phyloP scores from a whole-genome alignment of 2,329 filamentous ascomycete genomes.

The Zymoseptoria brevis region DNA sequence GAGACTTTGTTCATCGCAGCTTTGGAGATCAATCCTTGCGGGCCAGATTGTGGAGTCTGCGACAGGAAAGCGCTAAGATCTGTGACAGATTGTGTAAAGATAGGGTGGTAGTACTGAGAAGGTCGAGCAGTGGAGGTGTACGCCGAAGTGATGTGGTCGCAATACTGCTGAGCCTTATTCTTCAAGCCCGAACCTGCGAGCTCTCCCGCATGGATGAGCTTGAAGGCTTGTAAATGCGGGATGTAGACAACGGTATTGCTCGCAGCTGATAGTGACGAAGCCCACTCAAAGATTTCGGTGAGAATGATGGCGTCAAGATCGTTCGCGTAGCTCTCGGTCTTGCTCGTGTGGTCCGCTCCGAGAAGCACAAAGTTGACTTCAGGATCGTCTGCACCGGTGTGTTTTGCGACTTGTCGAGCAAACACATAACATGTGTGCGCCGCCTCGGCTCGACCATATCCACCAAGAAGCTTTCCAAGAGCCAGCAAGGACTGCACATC shows the following conservation, averaged over 20 bases:
- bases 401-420: conserved; percentile 59
- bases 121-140: conserved; percentile 74
- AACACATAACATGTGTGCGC: conserved; percentile 93
- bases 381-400: conserved; percentile 77
- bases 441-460: conserved; percentile 83
- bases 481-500: conserved; percentile 71
- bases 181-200: conserved; percentile 77
- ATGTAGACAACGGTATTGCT: conserved; percentile 35
- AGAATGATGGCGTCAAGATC: conserved; percentile 83
- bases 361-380: conserved; percentile 72
- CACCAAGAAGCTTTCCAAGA: conserved; percentile 71
- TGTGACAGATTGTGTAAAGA: conserved; percentile 68
- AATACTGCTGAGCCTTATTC: conserved; percentile 82
- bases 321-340: conserved; percentile 60
- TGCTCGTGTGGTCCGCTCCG: conserved; percentile 70
- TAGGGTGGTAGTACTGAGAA: conserved; percentile 76
- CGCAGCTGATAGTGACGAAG: conserved; percentile 58
- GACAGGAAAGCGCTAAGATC: conserved; percentile 77
- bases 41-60: conserved; percentile 62
- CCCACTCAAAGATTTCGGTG: conserved; percentile 95
- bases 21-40: conserved; percentile 84
- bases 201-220: conserved; percentile 75
- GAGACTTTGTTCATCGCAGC: conserved; percentile 95
- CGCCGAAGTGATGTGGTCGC: conserved; percentile 68
- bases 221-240: conserved; percentile 84